Evolutionary conservation across 192 early-diverging fungal species (phyloP).

Genomic region (Podila epigama): DNA sequence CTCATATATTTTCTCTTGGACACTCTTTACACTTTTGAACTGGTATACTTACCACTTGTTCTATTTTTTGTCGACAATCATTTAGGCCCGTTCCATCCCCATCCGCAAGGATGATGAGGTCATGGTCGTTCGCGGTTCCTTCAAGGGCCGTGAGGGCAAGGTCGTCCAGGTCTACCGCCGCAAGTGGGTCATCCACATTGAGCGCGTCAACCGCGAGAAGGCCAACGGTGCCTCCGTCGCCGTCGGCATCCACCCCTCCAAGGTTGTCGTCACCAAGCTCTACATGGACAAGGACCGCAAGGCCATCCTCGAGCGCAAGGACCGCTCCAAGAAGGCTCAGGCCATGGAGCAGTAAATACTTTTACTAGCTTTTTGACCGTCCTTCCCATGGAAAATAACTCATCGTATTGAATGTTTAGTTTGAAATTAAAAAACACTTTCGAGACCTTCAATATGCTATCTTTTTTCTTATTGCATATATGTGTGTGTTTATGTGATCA

Average conservation of each 20-base stretch:
- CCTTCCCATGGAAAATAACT: background rate
- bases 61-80: background rate
- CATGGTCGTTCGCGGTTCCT: conserved; percentile 89
- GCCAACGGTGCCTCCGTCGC: conserved; percentile 92
- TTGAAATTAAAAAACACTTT: conserved; percentile 6
- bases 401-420: conserved; percentile 7
- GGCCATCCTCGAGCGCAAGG: conserved; percentile 91
- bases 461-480: background rate
- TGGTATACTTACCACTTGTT: background rate
- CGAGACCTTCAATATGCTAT: background rate
- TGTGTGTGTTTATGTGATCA: background rate
- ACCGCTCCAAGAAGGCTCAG: conserved; percentile 53
- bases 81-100: conserved; percentile 90
- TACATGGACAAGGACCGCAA: conserved; percentile 98
- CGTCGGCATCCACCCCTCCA: conserved; percentile 97
- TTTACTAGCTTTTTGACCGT: conserved; percentile 10
- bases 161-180: conserved; percentile 97
- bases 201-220: conserved; percentile 97
- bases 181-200: conserved; percentile 99
- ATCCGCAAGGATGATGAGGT: conserved; percentile 99
- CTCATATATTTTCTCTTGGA: too few species aligned
- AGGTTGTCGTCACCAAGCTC: conserved; percentile 95
- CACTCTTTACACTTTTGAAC: background rate
- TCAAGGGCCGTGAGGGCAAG: conserved; percentile 98
- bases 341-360: conserved; percentile 50